Evolutionary conservation across 2,329 filamentous ascomycete species (phyloP).

Genomic region (Acrocalymma vagum): DNA sequence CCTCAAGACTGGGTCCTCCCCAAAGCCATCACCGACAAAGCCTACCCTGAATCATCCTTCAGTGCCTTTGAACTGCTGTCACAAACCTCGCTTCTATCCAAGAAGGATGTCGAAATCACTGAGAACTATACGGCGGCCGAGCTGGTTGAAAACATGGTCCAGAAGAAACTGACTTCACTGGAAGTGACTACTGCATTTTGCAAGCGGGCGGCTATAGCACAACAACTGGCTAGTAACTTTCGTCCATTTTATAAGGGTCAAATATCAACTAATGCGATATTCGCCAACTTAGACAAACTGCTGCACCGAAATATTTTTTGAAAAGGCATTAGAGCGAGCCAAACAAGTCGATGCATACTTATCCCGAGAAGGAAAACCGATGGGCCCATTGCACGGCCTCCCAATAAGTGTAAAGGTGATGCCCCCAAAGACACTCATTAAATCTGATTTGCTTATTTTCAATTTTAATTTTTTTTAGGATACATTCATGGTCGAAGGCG

Average conservation of each 20-base stretch:
- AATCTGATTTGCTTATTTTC: slow-evolving; percentile 68
- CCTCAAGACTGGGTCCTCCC: slow-evolving; percentile 51
- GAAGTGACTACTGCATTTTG: slow-evolving; percentile 60
- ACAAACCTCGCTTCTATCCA: slow-evolving; percentile 60
- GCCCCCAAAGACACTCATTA: slow-evolving; percentile 63
- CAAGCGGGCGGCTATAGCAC: slow-evolving; percentile 59
- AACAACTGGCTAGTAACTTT: slow-evolving; percentile 55
- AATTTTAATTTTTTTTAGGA: slow-evolving; percentile 64
- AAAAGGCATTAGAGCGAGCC: slow-evolving; percentile 59
- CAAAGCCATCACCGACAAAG: slow-evolving; percentile 6
- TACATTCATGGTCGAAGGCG: slow-evolving; percentile 65
- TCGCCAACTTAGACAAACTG: slow-evolving; percentile 70
- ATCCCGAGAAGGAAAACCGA: slow-evolving; percentile 49
- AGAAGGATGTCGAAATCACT: slow-evolving; percentile 57
- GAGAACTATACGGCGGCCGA: slow-evolving; percentile 40
- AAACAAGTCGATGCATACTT: slow-evolving; percentile 57
- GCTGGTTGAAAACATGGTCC: slow-evolving; percentile 45
- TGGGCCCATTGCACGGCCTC: slow-evolving; percentile 72
- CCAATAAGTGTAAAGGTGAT: slow-evolving; percentile 73
- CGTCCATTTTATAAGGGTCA: neutral
- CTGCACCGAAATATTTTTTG: slow-evolving; percentile 63
- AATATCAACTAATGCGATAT: too few species aligned
- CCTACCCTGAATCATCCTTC: too few species aligned
- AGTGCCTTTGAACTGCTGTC: too few species aligned
- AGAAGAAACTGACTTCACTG: slow-evolving; percentile 54